Evolutionary conservation across 768 basidiomycete genomes (phyloP).

Genomic region (Clathrus columnatus): DNA sequence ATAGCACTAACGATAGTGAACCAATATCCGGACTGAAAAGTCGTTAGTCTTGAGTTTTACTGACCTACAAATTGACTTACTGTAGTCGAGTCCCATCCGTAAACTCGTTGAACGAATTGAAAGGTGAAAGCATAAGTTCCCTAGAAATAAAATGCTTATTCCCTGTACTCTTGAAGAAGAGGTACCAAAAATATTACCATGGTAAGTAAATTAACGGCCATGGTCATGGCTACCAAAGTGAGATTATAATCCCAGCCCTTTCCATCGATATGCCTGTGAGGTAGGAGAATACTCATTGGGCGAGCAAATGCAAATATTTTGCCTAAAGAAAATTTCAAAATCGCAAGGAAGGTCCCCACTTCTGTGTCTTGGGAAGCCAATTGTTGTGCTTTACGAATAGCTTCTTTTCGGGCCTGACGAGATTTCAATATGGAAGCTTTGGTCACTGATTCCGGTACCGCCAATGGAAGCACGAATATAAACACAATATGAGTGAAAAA

Average conservation of each 20-base stretch:
- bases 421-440: constrained; percentile 36
- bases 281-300: constrained; percentile 61
- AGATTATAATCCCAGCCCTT: constrained; percentile 55
- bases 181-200: constrained; percentile 33
- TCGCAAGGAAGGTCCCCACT: constrained; percentile 11
- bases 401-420: constrained; percentile 26
- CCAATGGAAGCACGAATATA: constrained; percentile 39
- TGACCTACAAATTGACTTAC: constrained; percentile 27
- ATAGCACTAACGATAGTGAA: constrained; percentile 44
- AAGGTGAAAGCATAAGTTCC: constrained; percentile 49
- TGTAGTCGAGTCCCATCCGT: constrained; percentile 59
- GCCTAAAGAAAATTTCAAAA: constrained; percentile 26
- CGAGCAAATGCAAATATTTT: constrained; percentile 53
- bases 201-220: constrained; percentile 36
- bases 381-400: background rate
- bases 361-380: constrained; percentile 16
- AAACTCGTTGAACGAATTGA: constrained; percentile 53
- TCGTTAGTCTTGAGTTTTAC: background rate
- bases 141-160: constrained; percentile 26
- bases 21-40: constrained; percentile 61
- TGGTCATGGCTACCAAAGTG: constrained; percentile 43
- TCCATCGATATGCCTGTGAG: constrained; percentile 23
- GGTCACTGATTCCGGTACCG: constrained; percentile 76
- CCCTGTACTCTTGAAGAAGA: background rate
- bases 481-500: constrained; percentile 41